phyloP scores from a whole-genome alignment of 2,329 filamentous ascomycete species.

The Aspergillus puulaauensis region DNA sequence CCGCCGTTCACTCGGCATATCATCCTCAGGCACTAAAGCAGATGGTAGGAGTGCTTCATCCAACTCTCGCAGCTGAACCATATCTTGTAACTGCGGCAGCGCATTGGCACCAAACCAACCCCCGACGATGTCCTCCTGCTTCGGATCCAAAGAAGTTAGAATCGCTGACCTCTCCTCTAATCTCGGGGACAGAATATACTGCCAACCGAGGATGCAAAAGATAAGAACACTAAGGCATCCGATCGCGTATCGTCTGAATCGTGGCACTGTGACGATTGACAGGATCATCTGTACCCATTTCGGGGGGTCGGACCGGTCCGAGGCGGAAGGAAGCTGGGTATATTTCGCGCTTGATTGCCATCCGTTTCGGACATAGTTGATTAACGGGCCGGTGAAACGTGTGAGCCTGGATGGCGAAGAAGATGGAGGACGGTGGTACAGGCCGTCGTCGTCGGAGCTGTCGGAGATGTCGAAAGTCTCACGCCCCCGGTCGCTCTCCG shows the following conservation, averaged over 20 bases:
- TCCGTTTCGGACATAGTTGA: conserved; percentile 40
- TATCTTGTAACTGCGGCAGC: conserved; percentile 48
- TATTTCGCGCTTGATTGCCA: conserved; percentile 34
- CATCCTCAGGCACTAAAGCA: conserved; percentile 11
- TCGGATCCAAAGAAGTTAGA: conserved; percentile 31
- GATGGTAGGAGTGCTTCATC: conserved; percentile 49
- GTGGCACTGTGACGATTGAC: conserved; percentile 39
- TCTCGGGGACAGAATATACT: conserved; percentile 29
- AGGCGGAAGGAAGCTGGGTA: conserved; percentile 17
- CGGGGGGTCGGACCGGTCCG: conserved; percentile 19
- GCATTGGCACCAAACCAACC: conserved; percentile 50
- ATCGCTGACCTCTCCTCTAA: conserved; percentile 33
- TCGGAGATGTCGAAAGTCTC: conserved; percentile 33
- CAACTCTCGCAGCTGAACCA: conserved; percentile 52
- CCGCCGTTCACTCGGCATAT: conserved; percentile 47
- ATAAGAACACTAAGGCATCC: conserved; percentile 35
- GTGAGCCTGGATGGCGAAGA: conserved; percentile 14
- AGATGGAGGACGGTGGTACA: conserved; percentile 13
- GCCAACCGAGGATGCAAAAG: conserved; percentile 35
- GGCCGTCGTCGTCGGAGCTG: conserved; percentile 24
- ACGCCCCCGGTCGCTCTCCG: conserved; percentile 16
- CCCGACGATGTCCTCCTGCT: conserved; percentile 24
- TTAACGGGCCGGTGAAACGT: conserved; percentile 30
- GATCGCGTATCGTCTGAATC: conserved; percentile 41
- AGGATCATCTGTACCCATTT: conserved; percentile 26